Evolutionary conservation across 2,329 filamentous ascomycete species (phyloP).

Genomic region (Truncatella angustata): DNA sequence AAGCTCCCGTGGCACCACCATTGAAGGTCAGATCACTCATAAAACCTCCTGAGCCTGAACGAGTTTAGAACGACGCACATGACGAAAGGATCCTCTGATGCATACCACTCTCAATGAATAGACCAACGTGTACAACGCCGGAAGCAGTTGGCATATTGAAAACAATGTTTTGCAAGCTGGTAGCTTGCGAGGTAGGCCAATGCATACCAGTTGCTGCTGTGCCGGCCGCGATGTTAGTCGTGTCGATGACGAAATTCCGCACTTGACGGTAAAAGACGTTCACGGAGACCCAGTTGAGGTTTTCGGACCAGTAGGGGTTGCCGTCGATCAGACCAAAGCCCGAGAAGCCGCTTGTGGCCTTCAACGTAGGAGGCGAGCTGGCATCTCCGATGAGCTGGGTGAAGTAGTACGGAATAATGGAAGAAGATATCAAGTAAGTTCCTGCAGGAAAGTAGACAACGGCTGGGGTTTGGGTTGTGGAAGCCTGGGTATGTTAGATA

Average conservation of each 20-base stretch:
- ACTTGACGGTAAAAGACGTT: constrained; percentile 66
- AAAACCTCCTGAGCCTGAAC: constrained; percentile 36
- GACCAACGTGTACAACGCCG: constrained; percentile 28
- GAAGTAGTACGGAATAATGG: constrained; percentile 62
- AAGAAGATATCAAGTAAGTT: constrained; percentile 54
- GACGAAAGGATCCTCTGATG: background rate
- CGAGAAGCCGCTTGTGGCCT: constrained; percentile 49
- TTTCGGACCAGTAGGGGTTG: constrained; percentile 44
- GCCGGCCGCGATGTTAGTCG: constrained; percentile 27
- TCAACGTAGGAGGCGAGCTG: constrained; percentile 52
- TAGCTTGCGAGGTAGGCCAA: constrained; percentile 63
- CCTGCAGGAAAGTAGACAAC: constrained; percentile 43
- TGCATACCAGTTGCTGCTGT: constrained; percentile 47
- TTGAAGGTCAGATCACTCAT: constrained; percentile 61
- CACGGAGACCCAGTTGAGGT: constrained; percentile 42
- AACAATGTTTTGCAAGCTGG: constrained; percentile 48
- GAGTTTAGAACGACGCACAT: constrained; percentile 12
- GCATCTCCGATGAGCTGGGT: constrained; percentile 63
- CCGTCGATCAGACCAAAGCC: constrained; percentile 59
- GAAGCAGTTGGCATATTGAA: constrained; percentile 41
- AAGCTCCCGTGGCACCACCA: constrained; percentile 58
- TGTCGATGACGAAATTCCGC: constrained; percentile 64
- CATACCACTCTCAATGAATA: constrained; percentile 32
- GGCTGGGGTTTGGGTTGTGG: constrained; percentile 38
- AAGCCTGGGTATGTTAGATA: constrained; percentile 27